These are phyloP conservation scores for Harrya chromipes DNA, from an alignment of 768 basidiomycete genomes.

Conservation along the genomic window DNA sequence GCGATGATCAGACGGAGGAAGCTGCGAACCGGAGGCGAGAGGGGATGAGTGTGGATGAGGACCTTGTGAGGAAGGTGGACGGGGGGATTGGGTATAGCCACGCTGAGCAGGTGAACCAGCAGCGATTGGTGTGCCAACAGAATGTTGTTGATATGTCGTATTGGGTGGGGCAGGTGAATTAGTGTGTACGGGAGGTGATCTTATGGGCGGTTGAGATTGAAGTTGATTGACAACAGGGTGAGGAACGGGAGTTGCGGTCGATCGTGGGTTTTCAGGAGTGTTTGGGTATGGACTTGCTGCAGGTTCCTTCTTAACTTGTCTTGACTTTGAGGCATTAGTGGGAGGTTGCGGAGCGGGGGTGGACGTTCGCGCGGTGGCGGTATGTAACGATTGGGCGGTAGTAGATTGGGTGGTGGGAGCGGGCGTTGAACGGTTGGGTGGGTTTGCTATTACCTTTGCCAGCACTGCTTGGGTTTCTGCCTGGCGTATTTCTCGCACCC, in stretches of 20 bases:
- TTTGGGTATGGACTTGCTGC: constrained; percentile 24
- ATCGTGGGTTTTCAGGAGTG: constrained; percentile 28
- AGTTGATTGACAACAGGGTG: constrained; percentile 34
- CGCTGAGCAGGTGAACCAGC: constrained; percentile 30
- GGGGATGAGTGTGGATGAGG: constrained; percentile 30
- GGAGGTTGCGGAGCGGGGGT: constrained; percentile 29
- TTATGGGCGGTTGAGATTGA: constrained; percentile 25
- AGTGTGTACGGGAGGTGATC: constrained; percentile 29
- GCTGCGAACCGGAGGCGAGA: constrained; percentile 27
- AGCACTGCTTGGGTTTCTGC: constrained; percentile 20
- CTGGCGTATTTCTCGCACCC: constrained; percentile 25
- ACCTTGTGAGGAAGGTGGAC: constrained; percentile 32
- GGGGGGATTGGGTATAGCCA: constrained; percentile 35
- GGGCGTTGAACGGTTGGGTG: constrained; percentile 30
- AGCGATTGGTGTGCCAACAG: constrained; percentile 19
- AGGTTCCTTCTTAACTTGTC: constrained; percentile 29
- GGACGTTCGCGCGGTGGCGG: constrained; percentile 29
- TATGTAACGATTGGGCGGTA: constrained; percentile 33
- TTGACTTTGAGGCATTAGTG: constrained; percentile 22
- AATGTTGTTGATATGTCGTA: constrained; percentile 21
- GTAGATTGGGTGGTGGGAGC: constrained; percentile 32
- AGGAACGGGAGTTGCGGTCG: constrained; percentile 31
- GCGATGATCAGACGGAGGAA: constrained; percentile 25
- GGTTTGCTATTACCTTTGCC: constrained; percentile 29
- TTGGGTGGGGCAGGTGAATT: constrained; percentile 25